Percentiles rank a stretch among this genome's conserved stretches.
Conservation (phyloP, 73 alveolate species). For the Paramecium pentaurelia region DNA sequence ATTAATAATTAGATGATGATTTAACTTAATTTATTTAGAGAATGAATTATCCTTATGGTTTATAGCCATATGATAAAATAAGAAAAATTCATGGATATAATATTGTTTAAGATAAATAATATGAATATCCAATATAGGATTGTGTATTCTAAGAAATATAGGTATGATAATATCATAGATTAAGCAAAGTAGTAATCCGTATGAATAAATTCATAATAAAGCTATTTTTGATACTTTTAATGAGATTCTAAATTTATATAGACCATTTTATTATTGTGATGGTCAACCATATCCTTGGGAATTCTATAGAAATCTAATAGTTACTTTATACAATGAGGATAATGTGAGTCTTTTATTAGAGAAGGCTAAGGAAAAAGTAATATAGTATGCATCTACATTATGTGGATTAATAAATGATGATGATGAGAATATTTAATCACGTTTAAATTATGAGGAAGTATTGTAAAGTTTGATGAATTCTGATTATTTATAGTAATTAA, state of each 20-base stretch:
- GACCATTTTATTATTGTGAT: conserved; percentile 65
- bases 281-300: conserved; percentile 61
- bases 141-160: neutral
- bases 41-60: conserved; percentile 55
- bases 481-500: conserved; percentile 37
- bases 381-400: conserved; percentile 41
- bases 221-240: conserved; percentile 77
- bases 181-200: conserved; percentile 24
- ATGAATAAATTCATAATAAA: conserved; percentile 67
- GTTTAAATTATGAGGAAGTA: neutral
- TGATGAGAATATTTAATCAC: conserved; percentile 15
- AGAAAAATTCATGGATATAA: conserved; percentile 47
- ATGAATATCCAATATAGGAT: neutral
- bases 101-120: neutral
- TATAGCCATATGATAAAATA: conserved; percentile 17
- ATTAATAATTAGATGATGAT: neutral
- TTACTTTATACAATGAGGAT: neutral
- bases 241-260: conserved; percentile 68
- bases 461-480: neutral
- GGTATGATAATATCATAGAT: neutral
- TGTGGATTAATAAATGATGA: conserved; percentile 40
- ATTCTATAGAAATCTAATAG: neutral
- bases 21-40: neutral
- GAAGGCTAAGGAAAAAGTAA: conserved; percentile 25
- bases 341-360: conserved; percentile 7